Base-by-base conservation (phyloP, 2,329 filamentous ascomycete genomes). In the Calonectria fujianensis region DNA sequence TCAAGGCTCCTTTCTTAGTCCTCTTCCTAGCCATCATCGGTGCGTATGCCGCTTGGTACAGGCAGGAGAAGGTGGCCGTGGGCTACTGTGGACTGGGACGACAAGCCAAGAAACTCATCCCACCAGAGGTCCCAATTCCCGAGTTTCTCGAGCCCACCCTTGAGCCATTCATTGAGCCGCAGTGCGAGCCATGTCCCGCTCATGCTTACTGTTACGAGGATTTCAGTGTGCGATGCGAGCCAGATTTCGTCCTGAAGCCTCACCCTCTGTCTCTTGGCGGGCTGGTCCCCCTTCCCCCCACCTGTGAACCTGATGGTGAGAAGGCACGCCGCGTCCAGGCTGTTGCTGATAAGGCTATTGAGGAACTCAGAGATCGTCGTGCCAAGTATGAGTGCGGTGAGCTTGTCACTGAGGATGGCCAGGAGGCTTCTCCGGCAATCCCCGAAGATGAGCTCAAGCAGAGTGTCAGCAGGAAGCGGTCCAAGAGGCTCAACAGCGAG, bases 21-120 rank as follows among this genome's bases (percentile, higher is more conserved):
- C 88, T 98, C 2, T 83, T 96, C 4, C 83, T 94, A 27, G 93
- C 94, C 0, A 85, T 97, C 13, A 84, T 97, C 9, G 90, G 90
- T 39, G 92, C 93, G 0, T 95, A 98, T 77, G 94, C 90, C 37
- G 91, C 91, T 11, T 97, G 96, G 91, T 99, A 96, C 87, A 90
- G 96, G 64, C 95, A 98, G 83, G 97, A 99, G 85, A 98, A 98
- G 89, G 88, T 98, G n/a, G 94, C 95, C 20, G 95, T 98, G 27
- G 97, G 97, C 41, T 99, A 98, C 83, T 99, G 97, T 83, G 96
- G 96, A 16, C 91, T 98, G 69, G 97, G 94, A 31, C 91, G 93
- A 69, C 88, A 91, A 63, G 91, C 89, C 2, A 87, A 85, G 39
- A 82, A 87, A 77, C 82, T 92, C 37, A 83, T 91, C 24, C 89